Conservation (phyloP, 2,329 filamentous ascomycete species). For the Bisporella sp. region DNA sequence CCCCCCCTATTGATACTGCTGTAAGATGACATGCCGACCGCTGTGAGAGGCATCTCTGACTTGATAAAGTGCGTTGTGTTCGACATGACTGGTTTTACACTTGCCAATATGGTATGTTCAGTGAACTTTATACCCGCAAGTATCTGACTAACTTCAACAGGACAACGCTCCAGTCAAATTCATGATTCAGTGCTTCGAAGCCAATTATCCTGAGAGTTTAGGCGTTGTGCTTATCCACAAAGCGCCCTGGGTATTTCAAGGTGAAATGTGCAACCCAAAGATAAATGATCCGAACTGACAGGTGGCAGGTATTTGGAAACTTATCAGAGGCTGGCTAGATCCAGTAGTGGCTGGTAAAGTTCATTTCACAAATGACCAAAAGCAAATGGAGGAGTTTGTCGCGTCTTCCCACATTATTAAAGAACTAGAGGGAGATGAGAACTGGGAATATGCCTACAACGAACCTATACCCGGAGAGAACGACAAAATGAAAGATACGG, state of each 20-base stretch:
- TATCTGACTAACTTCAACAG: constrained; percentile 31
- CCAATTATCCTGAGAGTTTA: constrained; percentile 92
- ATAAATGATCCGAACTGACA: constrained; percentile 6
- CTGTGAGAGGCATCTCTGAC: not conserved
- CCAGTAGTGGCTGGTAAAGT: constrained; percentile 93
- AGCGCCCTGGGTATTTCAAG: constrained; percentile 94
- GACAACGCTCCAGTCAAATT: constrained; percentile 97
- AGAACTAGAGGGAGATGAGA: constrained; percentile 79
- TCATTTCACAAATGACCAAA: constrained; percentile 77
- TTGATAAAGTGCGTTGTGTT: constrained; percentile 72
- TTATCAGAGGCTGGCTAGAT: constrained; percentile 93
- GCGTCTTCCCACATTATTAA: constrained; percentile 63
- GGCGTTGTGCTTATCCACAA: constrained; percentile 91
- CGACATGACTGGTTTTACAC: constrained; percentile 88
- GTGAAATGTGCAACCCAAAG: constrained; percentile 35
- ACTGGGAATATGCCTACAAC: constrained; percentile 76
- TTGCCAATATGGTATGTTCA: constrained; percentile 81
- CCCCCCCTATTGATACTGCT: constrained; percentile 80
- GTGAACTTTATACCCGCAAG: not conserved
- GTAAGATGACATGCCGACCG: constrained; percentile 45
- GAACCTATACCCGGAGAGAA: constrained; percentile 77
- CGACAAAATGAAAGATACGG: constrained; percentile 59
- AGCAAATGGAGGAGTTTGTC: constrained; percentile 75
- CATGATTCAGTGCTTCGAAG: constrained; percentile 99
- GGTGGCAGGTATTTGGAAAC: constrained; percentile 75